Evolutionary conservation across 106 monocot genomes (phyloP), one percentile per base, ranked within the genome.

Genomic region (Triglochin maritima): DNA sequence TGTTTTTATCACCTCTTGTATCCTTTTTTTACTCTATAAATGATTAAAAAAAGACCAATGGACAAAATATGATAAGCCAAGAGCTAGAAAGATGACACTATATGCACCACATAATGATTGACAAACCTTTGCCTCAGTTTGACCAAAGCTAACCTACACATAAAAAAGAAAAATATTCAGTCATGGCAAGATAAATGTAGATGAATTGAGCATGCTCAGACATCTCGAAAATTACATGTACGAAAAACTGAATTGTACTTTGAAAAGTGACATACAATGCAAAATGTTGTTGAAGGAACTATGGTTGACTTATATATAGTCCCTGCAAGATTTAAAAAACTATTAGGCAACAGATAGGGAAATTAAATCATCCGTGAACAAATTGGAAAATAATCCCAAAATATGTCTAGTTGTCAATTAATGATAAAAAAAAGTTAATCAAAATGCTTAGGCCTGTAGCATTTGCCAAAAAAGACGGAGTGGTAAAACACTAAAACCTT

Each of bases 41-140:
- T 29, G 29, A 29, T 29, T 29, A 29, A 29, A 29, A 29, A 29
- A 29, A 7, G n/a, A n/a, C n/a, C n/a, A n/a, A n/a, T n/a, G 60
- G 43, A 60, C 4, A 16, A 60, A 13, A 6, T 3, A 60, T 8
- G 60, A 7, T 16, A 60, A n/a, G 17, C 43, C 60, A 6, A 16
- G 7, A 4, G 43, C 13, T 8, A 60, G 3, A 10, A 57, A 14
- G 17, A n/a, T 17, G 17, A 17, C 4, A 6, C 42, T 43, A 44
- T 42, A 62, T 42, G 12, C 62, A 8, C 42, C 62, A 62, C 4
- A 62, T 8, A 42, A 62, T 17, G 8, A 57, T 16, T 9, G 71
- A 81, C 79, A 83, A 74, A 95, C 94, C 90, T 95, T 95, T 76
- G 94, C 90, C 81, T 95, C 94, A 66, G 87, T 77, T 78, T 87